Base-by-base conservation (phyloP, 768 basidiomycete genomes). In the Podaxis mareebaensis region DNA sequence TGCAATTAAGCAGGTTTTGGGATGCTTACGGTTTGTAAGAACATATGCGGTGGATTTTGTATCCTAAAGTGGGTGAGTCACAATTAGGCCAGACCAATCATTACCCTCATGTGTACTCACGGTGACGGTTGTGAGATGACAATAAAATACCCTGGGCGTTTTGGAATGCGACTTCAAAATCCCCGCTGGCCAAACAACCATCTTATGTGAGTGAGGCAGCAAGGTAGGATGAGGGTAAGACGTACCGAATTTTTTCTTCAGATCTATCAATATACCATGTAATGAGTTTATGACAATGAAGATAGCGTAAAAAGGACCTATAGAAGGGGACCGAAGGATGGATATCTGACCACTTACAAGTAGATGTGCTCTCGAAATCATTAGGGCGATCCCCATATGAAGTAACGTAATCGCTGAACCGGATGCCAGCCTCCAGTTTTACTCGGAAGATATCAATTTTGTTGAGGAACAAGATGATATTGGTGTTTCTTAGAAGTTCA, bases 381-480 rank as follows among this genome's bases (percentile, higher is more conserved):
- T 92, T 92, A n/a, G 84, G 77, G 52, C 89, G 81, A 62, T 87
- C 83, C 7, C 83, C 85, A 69, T 88, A 92, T 52, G 87, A 90
- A 55, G 88, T 83, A 36, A 92, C 89, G 67, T 89, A 89, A 70
- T 89, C 87, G 39, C 79, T 74, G 33, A 92, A 75, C 65, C 81
- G 80, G 61, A 90, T 81, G 30, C 91, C 91, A 1, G 88, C 79
- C 22, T 77, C 74, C 11, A 92, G 82, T 69, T 92, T 92, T 53
- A 78, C 68, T 64, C 83, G 83, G 59, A 93, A 75, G 63, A 92
- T 89, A 68, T 92, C 91, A 63, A 88, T 87, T 72, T 93, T 93
- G 76, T 93, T 93, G 56, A 93, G 78, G 78, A 93, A 93, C 49
- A 93, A 78, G 64, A 93, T 88, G 36, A 92, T 78, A 66, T 90